Base-by-base conservation (phyloP, 306 rosid species). In the Cucurbita maxima region DNA sequence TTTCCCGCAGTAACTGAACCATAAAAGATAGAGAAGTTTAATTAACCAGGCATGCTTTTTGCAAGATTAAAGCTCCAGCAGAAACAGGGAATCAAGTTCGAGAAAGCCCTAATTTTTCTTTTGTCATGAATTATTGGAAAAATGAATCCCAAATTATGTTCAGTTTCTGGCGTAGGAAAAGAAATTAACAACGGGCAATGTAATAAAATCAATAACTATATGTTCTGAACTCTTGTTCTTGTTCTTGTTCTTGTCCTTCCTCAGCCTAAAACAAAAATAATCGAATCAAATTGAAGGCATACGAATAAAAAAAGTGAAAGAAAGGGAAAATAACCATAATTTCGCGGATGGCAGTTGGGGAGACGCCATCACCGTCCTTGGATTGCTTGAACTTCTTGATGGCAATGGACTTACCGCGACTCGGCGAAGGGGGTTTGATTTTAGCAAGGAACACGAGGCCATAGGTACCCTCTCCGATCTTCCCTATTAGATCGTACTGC, bases 261-360 rank as follows among this genome's bases (percentile, higher is more conserved):
- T 62, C 50, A 1, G 51, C 70, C 34, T 19, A 43, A 44, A 11
- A 11, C 54, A 2, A 43, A 66, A 6, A 66, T 6, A 52, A 51
- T 71, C 9, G 16, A 34, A 36, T 67, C 19, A 67, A 67, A 43
- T 4, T 11, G 40, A 67, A 20, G 15, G 18, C 4, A 36, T 14
- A 47, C 7, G 57, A 19, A 60, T n/a, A 73, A 50, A 7, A 51
- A 8, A 1, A 19, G 40, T 34, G 41, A 56, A 30, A 10, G 11
- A n/a, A 25, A 54, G 11, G 16, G 54, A 53, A 25, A 6, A 59
- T 47, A 43, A 93, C 98, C 97, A 88, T 93, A 73, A 93, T 93
- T 87, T 93, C 98, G 63, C 96, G 98, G n/a, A 93, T 93, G 58
- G 97, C 98, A 48, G 98, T 93, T 72, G 97, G 98, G 63, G 97